These are phyloP conservation scores for Sporothrix sp. DNA, from an alignment of 2,329 filamentous ascomycete genomes.

Conservation along the genomic window DNA sequence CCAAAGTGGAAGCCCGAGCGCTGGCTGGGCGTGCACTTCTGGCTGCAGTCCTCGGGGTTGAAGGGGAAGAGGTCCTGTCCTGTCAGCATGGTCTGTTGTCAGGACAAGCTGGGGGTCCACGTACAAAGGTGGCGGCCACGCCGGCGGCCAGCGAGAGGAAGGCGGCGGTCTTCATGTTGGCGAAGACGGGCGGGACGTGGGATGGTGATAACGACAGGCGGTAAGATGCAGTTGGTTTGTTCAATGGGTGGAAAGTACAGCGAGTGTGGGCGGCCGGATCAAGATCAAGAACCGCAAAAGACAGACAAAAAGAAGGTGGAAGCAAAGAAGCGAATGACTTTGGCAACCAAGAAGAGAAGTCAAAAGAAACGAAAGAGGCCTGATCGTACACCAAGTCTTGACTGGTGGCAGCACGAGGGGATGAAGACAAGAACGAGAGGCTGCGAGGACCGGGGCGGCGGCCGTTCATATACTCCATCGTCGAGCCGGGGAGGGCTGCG, in stretches of 20 bases:
- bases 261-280: slow-evolving; percentile 15
- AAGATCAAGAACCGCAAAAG: slow-evolving; percentile 21
- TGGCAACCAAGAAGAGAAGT: slow-evolving; percentile 30
- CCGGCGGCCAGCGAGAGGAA: slow-evolving; percentile 40
- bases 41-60: slow-evolving; percentile 62
- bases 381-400: slow-evolving; percentile 10
- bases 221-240: too few relatives aligned
- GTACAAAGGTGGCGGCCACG: slow-evolving; percentile 35
- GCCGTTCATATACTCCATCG: slow-evolving; percentile 13
- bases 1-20: slow-evolving; percentile 62
- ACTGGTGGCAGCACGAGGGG: slow-evolving; percentile 9
- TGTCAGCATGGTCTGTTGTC: slow-evolving; percentile 1
- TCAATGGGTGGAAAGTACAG: too few relatives aligned
- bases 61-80: slow-evolving; percentile 33
- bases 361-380: slow-evolving; percentile 14
- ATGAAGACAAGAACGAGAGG: slow-evolving; percentile 8
- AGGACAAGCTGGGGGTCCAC: too few relatives aligned
- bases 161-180: slow-evolving; percentile 43
- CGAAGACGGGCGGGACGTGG: too few relatives aligned
- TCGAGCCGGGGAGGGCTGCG: not conserved
- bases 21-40: slow-evolving; percentile 66
- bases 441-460: not conserved
- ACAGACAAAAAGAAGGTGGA: slow-evolving; percentile 21
- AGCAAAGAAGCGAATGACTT: slow-evolving; percentile 51
- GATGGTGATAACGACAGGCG: too few relatives aligned